A percentile compares a stretch with the other conserved stretches of the same genome.
phyloP scores from a whole-genome alignment of 1,284 basidiomycete genomes.

The Lentinula novae-zelandiae region DNA sequence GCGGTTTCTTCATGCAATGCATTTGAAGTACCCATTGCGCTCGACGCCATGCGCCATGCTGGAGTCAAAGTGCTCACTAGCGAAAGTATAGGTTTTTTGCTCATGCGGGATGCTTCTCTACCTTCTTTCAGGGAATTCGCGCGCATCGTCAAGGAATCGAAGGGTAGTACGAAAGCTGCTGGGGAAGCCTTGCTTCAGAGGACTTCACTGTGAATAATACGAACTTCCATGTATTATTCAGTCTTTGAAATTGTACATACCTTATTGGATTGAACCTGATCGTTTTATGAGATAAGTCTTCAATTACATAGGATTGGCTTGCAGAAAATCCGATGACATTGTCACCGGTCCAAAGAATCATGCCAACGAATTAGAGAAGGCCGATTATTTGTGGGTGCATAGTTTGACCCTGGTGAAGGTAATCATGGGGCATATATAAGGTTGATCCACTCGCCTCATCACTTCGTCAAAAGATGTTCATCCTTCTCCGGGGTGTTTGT shows the following conservation, averaged over 20 bases:
- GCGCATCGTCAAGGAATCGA: slow-evolving; percentile 73
- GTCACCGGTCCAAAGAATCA: not conserved
- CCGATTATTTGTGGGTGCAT: too few relatives aligned
- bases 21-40: slow-evolving; percentile 62
- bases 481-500: not conserved
- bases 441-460: not conserved
- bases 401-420: too few relatives aligned
- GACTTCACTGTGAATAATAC: slow-evolving; percentile 4
- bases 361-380: too few relatives aligned
- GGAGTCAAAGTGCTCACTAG: slow-evolving; percentile 80
- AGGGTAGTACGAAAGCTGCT: slow-evolving; percentile 51
- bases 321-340: not conserved
- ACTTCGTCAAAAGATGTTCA: not conserved
- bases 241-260: not conserved
- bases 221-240: not conserved
- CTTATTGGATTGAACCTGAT: too few relatives aligned
- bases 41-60: slow-evolving; percentile 66
- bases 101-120: slow-evolving; percentile 67
- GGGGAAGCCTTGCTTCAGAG: slow-evolving; percentile 24
- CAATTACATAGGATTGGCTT: not conserved
- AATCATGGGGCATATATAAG: not conserved
- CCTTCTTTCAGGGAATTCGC: slow-evolving; percentile 76
- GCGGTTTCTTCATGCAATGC: slow-evolving; percentile 81
- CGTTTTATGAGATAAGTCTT: too few relatives aligned
- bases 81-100: slow-evolving; percentile 79